phyloP scores from a whole-genome alignment of 306 rosid genomes.

The Senna siamea region DNA sequence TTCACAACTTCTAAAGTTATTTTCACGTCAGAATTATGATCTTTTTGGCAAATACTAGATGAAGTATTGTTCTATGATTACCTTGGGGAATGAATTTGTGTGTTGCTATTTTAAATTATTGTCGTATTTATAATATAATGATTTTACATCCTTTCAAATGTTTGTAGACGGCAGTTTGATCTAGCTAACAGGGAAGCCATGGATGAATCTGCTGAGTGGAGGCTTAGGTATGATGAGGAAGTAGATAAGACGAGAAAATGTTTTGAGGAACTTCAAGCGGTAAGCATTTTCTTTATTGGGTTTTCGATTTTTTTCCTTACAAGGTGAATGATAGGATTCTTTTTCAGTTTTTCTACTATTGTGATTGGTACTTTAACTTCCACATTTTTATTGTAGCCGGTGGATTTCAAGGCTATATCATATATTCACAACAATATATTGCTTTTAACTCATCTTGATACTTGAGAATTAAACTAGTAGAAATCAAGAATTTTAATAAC shows the following conservation, averaged over 20 bases:
- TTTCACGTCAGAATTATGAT: neutral
- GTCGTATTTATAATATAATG: neutral
- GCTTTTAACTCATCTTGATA: neutral
- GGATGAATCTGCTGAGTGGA: constrained; percentile 99
- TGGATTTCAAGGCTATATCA: neutral
- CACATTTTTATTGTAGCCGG: constrained; percentile 8
- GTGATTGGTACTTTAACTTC: neutral
- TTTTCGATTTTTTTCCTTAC: constrained; percentile 13
- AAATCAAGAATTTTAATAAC: neutral
- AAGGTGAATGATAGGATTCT: neutral
- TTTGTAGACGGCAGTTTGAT: constrained; percentile 64
- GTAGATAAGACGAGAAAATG: constrained; percentile 59
- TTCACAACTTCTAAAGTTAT: neutral
- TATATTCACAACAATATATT: constrained; percentile 11
- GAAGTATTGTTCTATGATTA: constrained; percentile 1
- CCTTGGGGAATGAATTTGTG: neutral
- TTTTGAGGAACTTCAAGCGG: constrained; percentile 64
- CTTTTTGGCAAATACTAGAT: neutral
- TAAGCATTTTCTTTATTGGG: constrained; percentile 27
- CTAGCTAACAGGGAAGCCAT: constrained; percentile 68
- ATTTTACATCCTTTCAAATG: neutral
- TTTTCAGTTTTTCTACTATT: constrained; percentile 23
- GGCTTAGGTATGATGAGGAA: constrained; percentile 71
- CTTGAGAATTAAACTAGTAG: constrained; percentile 10
- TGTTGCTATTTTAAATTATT: neutral